Base-by-base conservation (phyloP, 2,329 filamentous ascomycete genomes). In the Aspergillus aculeatus region DNA sequence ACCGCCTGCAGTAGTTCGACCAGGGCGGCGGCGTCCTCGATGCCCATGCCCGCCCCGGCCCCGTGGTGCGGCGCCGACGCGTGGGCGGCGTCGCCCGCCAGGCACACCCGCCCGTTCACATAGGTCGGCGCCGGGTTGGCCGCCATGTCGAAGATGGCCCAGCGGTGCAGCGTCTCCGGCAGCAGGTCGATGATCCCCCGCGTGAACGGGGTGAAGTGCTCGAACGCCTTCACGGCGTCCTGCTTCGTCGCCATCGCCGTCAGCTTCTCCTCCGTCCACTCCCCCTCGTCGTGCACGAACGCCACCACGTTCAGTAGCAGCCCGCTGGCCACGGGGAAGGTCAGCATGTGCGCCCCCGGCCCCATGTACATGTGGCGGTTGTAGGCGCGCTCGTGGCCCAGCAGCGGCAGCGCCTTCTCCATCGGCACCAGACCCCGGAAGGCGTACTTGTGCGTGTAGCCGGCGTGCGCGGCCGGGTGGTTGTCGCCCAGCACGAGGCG, bases 341-440 rank as follows among this genome's bases (percentile, higher is more conserved):
- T 86, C 29, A 89, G 77, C 5, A 83, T 64, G 69, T 89, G 86
- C 0, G 82, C 84, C 56, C 78, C 73, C 0, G 80, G 81, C 0
- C 85, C 86, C 56, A 83, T 77, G 68, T 83, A 84, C 77, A 86
- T 83, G 68, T 82, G 80, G 12, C 76, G 71, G 12, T 81, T 84
- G 35, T 69, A 65, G 1, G 82, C 79, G 32, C 81, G 72, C 32
- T 83, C 72, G 11, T 80, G 69, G 3, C 83, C 83, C 2, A 88
- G 63, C 2, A 79, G 78, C 19, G 75, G 69, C 1, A 76, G 68
- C 0, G 83, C 85, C 19, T 79, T 71, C 1, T 79, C 76, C 79
- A 89, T 88, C 0, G 86, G 84, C 2, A 88, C 77, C 9, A 89
- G 71, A 0, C 82, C 82, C 9, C 87, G 80, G 71, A 86, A 89